Percentiles rank a stretch among this genome's conserved stretches.
These are phyloP conservation scores for Colletotrichum abscissum DNA, from an alignment of 2,329 filamentous ascomycete genomes.

Conservation along the genomic window DNA sequence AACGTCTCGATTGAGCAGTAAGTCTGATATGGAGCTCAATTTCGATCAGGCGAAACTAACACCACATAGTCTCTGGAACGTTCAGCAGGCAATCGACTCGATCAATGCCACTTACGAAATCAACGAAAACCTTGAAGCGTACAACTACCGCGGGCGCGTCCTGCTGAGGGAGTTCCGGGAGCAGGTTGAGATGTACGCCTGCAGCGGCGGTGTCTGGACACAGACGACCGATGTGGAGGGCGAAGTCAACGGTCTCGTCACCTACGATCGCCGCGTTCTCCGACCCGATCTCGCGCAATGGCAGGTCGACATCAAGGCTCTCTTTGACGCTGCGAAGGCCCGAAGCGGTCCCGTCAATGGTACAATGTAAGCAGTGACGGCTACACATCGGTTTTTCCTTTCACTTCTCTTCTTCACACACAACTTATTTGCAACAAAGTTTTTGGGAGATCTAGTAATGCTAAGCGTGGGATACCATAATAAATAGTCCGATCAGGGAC, in stretches of 20 bases:
- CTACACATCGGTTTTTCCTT: background rate
- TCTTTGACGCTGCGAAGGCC: constrained; percentile 66
- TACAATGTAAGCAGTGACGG: constrained; percentile 27
- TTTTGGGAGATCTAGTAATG: constrained; percentile 18
- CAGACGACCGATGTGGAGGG: constrained; percentile 82
- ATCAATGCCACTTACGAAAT: constrained; percentile 79
- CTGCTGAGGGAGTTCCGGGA: constrained; percentile 72
- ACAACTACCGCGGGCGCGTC: constrained; percentile 73
- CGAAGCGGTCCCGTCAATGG: constrained; percentile 32
- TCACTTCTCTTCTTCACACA: background rate
- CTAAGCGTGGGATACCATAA: constrained; percentile 17
- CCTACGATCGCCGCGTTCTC: constrained; percentile 73
- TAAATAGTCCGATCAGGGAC: constrained; percentile 28
- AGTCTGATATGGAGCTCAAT: constrained; percentile 38
- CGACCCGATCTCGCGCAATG: constrained; percentile 68
- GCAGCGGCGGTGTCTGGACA: constrained; percentile 77
- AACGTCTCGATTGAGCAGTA: constrained; percentile 72
- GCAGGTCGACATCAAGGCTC: constrained; percentile 67
- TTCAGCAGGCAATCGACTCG: constrained; percentile 64
- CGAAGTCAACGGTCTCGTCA: constrained; percentile 78
- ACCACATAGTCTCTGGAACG: constrained; percentile 70
- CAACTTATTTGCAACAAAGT: background rate
- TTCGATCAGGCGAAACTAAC: background rate
- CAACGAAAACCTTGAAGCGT: constrained; percentile 65
- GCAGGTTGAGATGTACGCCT: constrained; percentile 69